Evolutionary conservation across 1,139 yeast genomes (phyloP), one percentile per base, ranked within the genome.

Genomic region (Magnusiomyces paraingens): DNA sequence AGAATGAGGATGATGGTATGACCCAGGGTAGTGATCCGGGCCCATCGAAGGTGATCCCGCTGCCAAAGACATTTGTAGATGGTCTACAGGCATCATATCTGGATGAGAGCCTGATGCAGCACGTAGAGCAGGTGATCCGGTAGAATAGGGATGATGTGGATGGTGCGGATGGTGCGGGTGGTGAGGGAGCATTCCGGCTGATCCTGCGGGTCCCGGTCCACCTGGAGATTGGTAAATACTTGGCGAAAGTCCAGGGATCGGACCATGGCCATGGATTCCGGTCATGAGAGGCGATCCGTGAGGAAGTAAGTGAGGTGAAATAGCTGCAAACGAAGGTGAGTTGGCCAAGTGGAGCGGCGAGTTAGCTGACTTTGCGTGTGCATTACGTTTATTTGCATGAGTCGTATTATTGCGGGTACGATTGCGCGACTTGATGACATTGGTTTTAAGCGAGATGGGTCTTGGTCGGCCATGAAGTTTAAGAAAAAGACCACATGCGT

Each of bases 401-500:
- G 52, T 12, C 20, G 35, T 29, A n/a, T 42, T 40, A 50, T 57
- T 60, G 26, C 64, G 55, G 49, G 58, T 84, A 65, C 97, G 79
- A 68, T 90, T 90, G 66, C 97, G 77, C 52, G 93, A 84, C 70
- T 90, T 89, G 67, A 90, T 90, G 22, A 93, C 90, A 70, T 90
- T 95, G 2, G 96, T 88, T 68, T 90, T 90, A 63, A 90, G 74
- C 43, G 94, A 83, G 55, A 89, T 89, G 10, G 97, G 97, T 63
- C 97, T 78, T 49, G 95, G 88, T 55, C 95, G 80, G 21, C 96
- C 96, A 66, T 90, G 97, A 49, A 90, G 77, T 70, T 90, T 90
- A 58, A 90, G 73, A 65, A 90, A 90, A 53, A 90, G 74, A 0
- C 97, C 97, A 73, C 97, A 90, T 1, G 97, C 97, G 70, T 90